Conservation (phyloP, 2,329 filamentous ascomycete genomes). For the Aspergillus brasiliensis region DNA sequence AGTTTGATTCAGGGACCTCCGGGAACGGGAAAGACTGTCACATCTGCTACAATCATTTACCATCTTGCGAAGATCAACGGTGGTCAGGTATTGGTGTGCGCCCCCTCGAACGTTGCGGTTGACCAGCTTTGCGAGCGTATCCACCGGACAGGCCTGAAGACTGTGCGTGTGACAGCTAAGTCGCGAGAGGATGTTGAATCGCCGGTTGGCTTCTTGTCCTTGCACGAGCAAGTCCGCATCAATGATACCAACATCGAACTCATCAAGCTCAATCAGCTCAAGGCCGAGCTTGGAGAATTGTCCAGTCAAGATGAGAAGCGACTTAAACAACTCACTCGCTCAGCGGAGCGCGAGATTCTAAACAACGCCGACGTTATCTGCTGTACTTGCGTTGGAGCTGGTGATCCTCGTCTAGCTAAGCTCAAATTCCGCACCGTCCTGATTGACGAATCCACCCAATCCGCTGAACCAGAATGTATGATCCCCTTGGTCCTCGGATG, state of each 20-base stretch:
- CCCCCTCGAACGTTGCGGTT: conserved; percentile 96
- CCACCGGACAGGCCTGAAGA: conserved; percentile 90
- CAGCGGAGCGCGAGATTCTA: conserved; percentile 91
- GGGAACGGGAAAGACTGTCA: conserved; percentile 97
- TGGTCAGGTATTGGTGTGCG: conserved; percentile 92
- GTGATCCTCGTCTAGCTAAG: conserved; percentile 91
- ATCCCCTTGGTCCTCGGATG: conserved; percentile 95
- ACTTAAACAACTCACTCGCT: conserved; percentile 91
- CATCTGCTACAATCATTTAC: conserved; percentile 97
- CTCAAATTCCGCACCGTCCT: conserved; percentile 98
- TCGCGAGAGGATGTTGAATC: conserved; percentile 98
- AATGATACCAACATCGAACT: conserved; percentile 95
- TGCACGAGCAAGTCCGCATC: conserved; percentile 97
- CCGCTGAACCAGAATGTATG: conserved; percentile 97
- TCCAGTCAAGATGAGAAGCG: conserved; percentile 98
- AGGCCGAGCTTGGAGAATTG: conserved; percentile 86
- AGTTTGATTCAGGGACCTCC: conserved; percentile 96
- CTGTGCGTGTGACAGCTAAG: conserved; percentile 96
- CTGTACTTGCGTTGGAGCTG: conserved; percentile 96
- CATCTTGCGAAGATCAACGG: conserved; percentile 94
- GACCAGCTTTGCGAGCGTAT: conserved; percentile 98
- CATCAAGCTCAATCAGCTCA: conserved; percentile 88
- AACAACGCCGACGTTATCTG: conserved; percentile 97
- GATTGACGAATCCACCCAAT: conserved; percentile 97
- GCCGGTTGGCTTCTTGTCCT: conserved; percentile 90